phyloP scores from a whole-genome alignment of 225 moss, liverwort and hornwort species.

The Neckera pumila region DNA sequence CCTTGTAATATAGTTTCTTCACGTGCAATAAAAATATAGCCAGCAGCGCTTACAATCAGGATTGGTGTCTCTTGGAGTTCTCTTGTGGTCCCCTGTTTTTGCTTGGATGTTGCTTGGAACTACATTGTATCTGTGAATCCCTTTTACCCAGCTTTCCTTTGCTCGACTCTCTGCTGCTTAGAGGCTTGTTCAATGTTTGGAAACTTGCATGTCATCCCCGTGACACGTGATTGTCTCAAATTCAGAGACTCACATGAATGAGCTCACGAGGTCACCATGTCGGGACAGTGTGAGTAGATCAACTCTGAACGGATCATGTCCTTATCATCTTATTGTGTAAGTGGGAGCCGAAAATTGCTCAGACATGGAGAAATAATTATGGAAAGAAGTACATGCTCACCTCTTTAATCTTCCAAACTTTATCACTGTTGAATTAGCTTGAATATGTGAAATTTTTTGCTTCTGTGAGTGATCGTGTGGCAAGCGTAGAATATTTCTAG shows the following conservation, averaged over 20 bases:
- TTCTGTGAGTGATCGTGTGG: background rate
- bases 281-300: background rate
- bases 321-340: background rate
- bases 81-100: background rate
- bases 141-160: background rate
- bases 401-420: background rate
- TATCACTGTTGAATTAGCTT: background rate
- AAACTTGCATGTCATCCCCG: background rate
- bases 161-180: background rate
- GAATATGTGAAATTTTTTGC: background rate
- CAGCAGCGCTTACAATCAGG: background rate
- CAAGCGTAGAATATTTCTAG: background rate
- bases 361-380: background rate
- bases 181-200: background rate
- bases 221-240: background rate
- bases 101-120: background rate
- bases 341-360: background rate
- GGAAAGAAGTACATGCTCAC: background rate
- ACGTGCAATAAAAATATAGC: background rate
- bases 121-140: background rate
- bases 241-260: background rate
- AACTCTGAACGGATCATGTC: background rate
- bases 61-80: background rate
- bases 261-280: background rate
- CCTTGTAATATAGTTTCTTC: constrained; percentile 6